Conservation (phyloP, 2,329 filamentous ascomycete genomes). For the Cladosporium austrohemisphaericum region DNA sequence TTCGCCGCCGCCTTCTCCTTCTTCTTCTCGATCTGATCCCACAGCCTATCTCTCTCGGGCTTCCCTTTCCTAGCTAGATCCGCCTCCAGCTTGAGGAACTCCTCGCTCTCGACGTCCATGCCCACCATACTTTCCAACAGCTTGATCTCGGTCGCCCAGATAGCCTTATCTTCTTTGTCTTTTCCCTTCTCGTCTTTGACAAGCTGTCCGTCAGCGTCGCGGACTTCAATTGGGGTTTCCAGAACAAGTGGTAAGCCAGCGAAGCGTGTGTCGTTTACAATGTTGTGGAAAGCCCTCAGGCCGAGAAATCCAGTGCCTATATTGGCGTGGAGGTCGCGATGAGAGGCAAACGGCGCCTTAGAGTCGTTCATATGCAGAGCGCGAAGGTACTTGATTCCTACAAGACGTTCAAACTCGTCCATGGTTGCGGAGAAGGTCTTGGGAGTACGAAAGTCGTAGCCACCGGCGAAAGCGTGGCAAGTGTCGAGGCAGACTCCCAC, state of each 20-base stretch:
- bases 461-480: constrained; percentile 91
- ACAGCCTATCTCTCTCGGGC: constrained; percentile 68
- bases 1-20: constrained; percentile 55
- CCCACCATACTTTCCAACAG: constrained; percentile 83
- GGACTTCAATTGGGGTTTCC: constrained; percentile 86
- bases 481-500: constrained; percentile 96
- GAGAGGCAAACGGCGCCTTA: constrained; percentile 79
- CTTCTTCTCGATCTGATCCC: constrained; percentile 76
- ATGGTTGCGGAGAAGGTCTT: constrained; percentile 71
- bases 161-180: constrained; percentile 68
- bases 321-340: constrained; percentile 89
- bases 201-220: constrained; percentile 59
- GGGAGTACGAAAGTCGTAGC: constrained; percentile 80
- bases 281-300: constrained; percentile 80
- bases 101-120: constrained; percentile 70
- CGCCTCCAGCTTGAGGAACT: constrained; percentile 64
- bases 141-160: constrained; percentile 95
- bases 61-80: constrained; percentile 65
- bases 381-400: constrained; percentile 75
- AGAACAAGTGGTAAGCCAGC: constrained; percentile 83
- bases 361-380: constrained; percentile 94
- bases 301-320: constrained; percentile 94
- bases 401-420: constrained; percentile 67
- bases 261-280: constrained; percentile 79
- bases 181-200: constrained; percentile 40